These are phyloP conservation scores for Eucalyptus curtisii DNA, from an alignment of 345 rosid species.

Conservation along the genomic window DNA sequence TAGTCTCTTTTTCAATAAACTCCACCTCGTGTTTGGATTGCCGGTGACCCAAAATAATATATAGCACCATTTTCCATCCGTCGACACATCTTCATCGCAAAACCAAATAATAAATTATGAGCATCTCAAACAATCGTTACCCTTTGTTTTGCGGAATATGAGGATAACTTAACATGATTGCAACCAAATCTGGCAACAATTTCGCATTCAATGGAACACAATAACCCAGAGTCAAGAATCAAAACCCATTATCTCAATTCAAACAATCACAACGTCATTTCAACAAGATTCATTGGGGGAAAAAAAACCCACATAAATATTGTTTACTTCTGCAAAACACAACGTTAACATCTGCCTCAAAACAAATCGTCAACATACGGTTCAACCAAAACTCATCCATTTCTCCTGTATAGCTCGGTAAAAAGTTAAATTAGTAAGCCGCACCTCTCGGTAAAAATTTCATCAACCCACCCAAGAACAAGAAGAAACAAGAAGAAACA, in stretches of 20 bases:
- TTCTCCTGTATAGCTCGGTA: neutral
- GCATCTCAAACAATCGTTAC: neutral
- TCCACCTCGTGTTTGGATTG: constrained; percentile 64
- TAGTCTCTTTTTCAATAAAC: constrained; percentile 73
- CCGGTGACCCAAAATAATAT: constrained; percentile 86
- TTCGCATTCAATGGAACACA: neutral
- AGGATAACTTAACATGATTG: neutral
- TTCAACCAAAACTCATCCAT: neutral
- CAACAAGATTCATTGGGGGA: neutral
- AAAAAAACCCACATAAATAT: neutral
- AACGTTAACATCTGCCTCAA: neutral
- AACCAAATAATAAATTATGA: neutral
- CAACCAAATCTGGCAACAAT: neutral
- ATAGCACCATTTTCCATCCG: constrained; percentile 98
- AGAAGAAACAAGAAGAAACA: neutral
- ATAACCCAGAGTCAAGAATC: neutral
- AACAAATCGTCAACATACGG: neutral
- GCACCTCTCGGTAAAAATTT: neutral
- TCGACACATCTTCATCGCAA: constrained; percentile 60
- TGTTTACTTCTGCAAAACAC: neutral
- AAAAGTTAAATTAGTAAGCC: neutral
- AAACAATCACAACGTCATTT: neutral
- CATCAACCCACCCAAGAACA: neutral
- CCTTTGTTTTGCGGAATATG: neutral
- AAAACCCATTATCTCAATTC: neutral